phyloP scores from a whole-genome alignment of 495 filamentous ascomycete species.

The Penicillium dipodomyicola region DNA sequence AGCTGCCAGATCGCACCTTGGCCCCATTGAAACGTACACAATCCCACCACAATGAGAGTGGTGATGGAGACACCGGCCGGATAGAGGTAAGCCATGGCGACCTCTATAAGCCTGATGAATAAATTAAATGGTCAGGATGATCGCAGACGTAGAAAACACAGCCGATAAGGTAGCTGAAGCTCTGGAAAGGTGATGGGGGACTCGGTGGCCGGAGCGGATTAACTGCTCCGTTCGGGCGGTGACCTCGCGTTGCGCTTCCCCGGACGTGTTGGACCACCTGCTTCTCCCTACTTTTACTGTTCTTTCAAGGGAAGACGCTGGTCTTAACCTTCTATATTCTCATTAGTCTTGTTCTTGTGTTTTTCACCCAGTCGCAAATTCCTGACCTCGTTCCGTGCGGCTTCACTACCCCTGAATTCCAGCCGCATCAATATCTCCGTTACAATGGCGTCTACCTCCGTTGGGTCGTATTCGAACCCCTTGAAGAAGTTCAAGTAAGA shows the following conservation, averaged over 20 bases:
- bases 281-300: slow-evolving; percentile 18
- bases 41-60: slow-evolving; percentile 76
- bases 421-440: slow-evolving; percentile 19
- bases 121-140: slow-evolving; percentile 24
- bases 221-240: slow-evolving; percentile 27
- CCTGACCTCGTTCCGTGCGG: slow-evolving; percentile 2
- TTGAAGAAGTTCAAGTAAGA: slow-evolving; percentile 99
- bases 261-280: slow-evolving; percentile 16
- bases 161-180: slow-evolving; percentile 23
- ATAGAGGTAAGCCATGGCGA: slow-evolving; percentile 58
- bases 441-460: slow-evolving; percentile 58
- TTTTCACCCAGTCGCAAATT: slow-evolving; percentile 4
- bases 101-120: slow-evolving; percentile 30
- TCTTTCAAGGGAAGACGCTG: slow-evolving; percentile 7
- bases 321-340: slow-evolving; percentile 7
- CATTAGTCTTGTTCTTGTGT: neutral
- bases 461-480: slow-evolving; percentile 94
- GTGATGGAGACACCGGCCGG: slow-evolving; percentile 65
- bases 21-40: slow-evolving; percentile 61
- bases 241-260: slow-evolving; percentile 26
- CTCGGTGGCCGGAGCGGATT: slow-evolving; percentile 33
- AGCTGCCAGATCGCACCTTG: slow-evolving; percentile 22
- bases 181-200: slow-evolving; percentile 22
- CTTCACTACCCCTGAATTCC: slow-evolving; percentile 24
- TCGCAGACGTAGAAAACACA: slow-evolving; percentile 14